These are phyloP conservation scores for Linnemannia schmuckeri DNA, from an alignment of 192 early-diverging fungal species.

Conservation along the genomic window DNA sequence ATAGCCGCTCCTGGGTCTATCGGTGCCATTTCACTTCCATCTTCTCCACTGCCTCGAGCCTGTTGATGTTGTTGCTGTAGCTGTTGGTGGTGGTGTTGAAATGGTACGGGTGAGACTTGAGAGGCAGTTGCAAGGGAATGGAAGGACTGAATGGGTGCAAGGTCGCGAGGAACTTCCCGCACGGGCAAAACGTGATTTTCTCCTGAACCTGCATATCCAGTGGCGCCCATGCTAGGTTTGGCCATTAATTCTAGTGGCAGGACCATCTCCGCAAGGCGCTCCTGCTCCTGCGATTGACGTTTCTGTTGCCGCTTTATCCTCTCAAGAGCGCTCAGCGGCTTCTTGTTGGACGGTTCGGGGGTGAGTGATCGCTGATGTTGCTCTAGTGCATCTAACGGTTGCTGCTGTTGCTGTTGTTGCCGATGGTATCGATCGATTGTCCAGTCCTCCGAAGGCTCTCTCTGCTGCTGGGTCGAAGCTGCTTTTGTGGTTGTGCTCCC, in stretches of 20 bases:
- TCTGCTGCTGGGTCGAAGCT: not conserved
- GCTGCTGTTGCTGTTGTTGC: conserved; percentile 9
- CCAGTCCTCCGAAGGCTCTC: not conserved
- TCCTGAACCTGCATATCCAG: not conserved
- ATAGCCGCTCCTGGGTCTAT: not conserved
- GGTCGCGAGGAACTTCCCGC: conserved; percentile 16
- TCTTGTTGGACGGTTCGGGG: conserved; percentile 7
- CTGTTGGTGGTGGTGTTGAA: conserved; percentile 1
- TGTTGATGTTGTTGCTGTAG: conserved; percentile 12
- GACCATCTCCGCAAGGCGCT: conserved; percentile 19
- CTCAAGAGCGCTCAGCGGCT: conserved; percentile 33
- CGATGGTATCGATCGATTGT: not conserved
- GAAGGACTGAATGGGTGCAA: conserved; percentile 6
- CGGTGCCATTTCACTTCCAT: not conserved
- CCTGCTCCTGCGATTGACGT: conserved; percentile 32
- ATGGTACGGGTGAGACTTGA: not conserved
- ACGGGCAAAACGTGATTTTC: not conserved
- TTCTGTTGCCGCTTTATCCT: conserved; percentile 26
- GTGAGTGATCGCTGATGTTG: not conserved
- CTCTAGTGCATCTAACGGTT: not conserved
- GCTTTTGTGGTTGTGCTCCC: not conserved
- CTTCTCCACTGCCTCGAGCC: not conserved
- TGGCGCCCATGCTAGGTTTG: not conserved
- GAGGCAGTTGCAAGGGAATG: conserved; percentile 3
- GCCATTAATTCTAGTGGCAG: conserved; percentile 6